These are phyloP conservation scores for Dioscorea zingiberensis DNA, from an alignment of 106 monocot species.

Conservation along the genomic window DNA sequence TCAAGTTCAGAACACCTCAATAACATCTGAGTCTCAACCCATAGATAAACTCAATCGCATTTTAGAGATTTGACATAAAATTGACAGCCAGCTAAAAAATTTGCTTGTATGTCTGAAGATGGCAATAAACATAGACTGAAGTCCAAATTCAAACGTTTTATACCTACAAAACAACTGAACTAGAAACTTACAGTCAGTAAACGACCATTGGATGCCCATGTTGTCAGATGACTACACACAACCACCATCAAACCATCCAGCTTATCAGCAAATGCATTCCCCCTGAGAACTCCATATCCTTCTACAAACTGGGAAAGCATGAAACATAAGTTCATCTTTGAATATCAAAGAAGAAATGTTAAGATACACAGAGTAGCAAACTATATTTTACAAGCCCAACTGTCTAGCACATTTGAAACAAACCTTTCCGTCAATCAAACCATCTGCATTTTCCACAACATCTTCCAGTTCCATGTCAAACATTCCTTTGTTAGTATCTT, in stretches of 20 bases:
- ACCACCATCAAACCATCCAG: constrained; percentile 82
- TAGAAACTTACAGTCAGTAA: constrained; percentile 39
- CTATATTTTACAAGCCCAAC: background rate
- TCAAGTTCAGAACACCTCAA: too few relatives aligned
- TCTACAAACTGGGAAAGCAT: constrained; percentile 8
- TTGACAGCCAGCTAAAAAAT: too few relatives aligned
- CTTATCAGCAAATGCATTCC: constrained; percentile 46
- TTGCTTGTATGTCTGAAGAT: too few relatives aligned
- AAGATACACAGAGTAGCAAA: background rate
- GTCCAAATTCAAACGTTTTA: too few relatives aligned
- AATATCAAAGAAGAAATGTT: background rate
- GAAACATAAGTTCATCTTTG: background rate
- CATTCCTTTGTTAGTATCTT: constrained; percentile 66
- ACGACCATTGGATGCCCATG: constrained; percentile 39
- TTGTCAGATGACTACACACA: constrained; percentile 69
- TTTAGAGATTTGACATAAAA: too few relatives aligned
- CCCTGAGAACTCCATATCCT: constrained; percentile 18
- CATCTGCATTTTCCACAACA: constrained; percentile 25
- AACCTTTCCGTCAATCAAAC: constrained; percentile 31
- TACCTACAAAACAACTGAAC: background rate
- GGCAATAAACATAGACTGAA: too few relatives aligned
- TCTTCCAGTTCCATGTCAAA: constrained; percentile 95
- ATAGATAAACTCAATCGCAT: too few relatives aligned
- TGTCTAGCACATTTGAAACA: background rate
- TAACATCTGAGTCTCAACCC: too few relatives aligned